Evolutionary conservation across 2,329 filamentous ascomycete species (phyloP).

Genomic region (Ophiognomonia clavigignenti-juglandacearum): DNA sequence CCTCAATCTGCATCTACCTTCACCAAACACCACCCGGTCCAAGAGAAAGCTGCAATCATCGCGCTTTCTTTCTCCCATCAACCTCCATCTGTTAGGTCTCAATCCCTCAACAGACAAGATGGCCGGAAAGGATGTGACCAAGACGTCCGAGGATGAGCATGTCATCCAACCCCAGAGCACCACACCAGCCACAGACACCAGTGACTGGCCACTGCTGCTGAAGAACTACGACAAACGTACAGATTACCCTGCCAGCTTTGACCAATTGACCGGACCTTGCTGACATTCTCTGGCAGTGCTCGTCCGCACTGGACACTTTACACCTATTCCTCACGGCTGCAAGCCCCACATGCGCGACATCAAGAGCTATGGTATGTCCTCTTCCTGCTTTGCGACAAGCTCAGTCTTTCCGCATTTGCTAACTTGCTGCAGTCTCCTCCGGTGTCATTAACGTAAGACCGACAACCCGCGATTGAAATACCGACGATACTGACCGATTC

Average conservation of each 20-base stretch:
- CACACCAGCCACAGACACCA: constrained; percentile 75
- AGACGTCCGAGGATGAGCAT: constrained; percentile 62
- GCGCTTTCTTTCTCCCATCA: neutral
- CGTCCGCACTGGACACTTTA: constrained; percentile 93
- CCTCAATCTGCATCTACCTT: neutral
- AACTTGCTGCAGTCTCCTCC: constrained; percentile 59
- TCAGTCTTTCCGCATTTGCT: neutral
- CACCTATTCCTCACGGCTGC: constrained; percentile 90
- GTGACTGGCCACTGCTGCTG: constrained; percentile 86
- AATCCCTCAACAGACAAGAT: neutral
- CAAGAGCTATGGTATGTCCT: constrained; percentile 70
- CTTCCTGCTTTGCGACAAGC: neutral
- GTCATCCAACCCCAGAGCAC: constrained; percentile 88
- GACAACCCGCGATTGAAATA: neutral
- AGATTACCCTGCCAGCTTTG: neutral
- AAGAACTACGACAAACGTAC: constrained; percentile 93
- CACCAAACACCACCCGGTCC: neutral
- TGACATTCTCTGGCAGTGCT: constrained; percentile 58
- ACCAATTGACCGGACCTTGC: constrained; percentile 29
- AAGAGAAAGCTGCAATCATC: neutral
- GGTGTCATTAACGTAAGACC: constrained; percentile 85
- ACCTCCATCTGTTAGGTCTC: neutral
- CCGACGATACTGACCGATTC: neutral
- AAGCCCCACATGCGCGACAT: constrained; percentile 89
- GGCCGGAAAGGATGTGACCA: constrained; percentile 17